Base-by-base conservation (phyloP, 2,329 filamentous ascomycete genomes). In the Nemania sp. region DNA sequence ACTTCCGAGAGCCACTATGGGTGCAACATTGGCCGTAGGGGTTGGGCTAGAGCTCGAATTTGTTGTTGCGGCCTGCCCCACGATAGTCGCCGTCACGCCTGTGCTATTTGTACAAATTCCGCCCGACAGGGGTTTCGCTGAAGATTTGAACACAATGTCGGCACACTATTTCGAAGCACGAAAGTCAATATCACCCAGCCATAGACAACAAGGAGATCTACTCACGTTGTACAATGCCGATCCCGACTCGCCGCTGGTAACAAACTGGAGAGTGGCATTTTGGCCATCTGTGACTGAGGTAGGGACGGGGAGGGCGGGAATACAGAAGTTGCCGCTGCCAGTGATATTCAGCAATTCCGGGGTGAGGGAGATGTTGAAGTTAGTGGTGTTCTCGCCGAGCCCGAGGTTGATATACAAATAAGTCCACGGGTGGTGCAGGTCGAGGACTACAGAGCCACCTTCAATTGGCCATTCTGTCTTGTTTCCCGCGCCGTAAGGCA, bases 291-390 rank as follows among this genome's bases (percentile, higher is more conserved):
- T 77, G 43, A 90, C 53, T 5, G 81, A 81, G 20, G 76, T 73
- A 5, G 89, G 88, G 3, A 91, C 79, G 32, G 80, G 77, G 15
- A 94, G 80, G 69, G 84, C 79, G 8, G 88, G 86, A 13, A 93
- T 74, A 79, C 92, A 94, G 75, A 93, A 89, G 54, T 85, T 83
- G 54, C 91, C 90, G 20, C 86, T 81, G 79, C 75, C 91, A 79
- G 80, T 89, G 75, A 79, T 87, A 82, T 83, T 89, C 79, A 82
- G 88, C 80, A 83, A 87, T 80, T 82, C 72, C 2, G 87, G 87
- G 1, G 88, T 86, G 29, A 93, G 83, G 38, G 89, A 87, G 78
- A 90, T 85, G 83, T 91, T 93, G 85, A 90, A 94, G 79, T 88
- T 88, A 74, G 83, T 84, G 24, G 86, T 76, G 77, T 85, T 85